phyloP scores from a whole-genome alignment of 257 asterid genomes.

The Primulina huaijiensis region DNA sequence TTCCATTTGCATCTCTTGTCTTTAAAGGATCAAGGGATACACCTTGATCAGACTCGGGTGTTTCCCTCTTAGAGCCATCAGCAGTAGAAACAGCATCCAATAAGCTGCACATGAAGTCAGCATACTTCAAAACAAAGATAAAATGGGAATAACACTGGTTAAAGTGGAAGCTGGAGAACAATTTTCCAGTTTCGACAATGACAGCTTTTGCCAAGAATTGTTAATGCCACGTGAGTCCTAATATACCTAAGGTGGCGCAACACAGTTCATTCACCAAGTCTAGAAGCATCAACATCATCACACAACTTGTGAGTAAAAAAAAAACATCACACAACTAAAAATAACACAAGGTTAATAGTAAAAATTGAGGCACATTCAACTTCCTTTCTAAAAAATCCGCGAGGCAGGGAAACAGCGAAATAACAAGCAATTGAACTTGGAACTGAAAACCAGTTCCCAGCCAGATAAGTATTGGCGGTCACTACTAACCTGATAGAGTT shows the following conservation, averaged over 20 bases:
- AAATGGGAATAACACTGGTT: neutral
- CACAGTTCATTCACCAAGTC: neutral
- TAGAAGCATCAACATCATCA: neutral
- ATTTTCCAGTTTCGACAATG: neutral
- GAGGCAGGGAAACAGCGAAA: neutral
- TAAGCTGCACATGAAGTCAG: conserved; percentile 41
- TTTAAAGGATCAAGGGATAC: conserved; percentile 26
- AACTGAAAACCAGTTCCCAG: neutral
- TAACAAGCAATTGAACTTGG: conserved; percentile 7
- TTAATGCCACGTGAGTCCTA: neutral
- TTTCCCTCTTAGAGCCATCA: conserved; percentile 25
- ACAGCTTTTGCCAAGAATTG: neutral
- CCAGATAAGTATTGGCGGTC: conserved; percentile 5
- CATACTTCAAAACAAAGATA: conserved; percentile 9
- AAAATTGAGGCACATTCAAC: neutral
- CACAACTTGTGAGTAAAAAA: neutral
- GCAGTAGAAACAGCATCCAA: conserved; percentile 28
- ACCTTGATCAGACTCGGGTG: conserved; percentile 32
- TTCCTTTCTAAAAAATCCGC: neutral
- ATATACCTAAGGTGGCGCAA: neutral
- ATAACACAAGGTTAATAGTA: neutral
- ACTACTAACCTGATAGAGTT: conserved; percentile 43
- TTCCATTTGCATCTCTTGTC: conserved; percentile 41
- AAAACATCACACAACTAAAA: neutral
- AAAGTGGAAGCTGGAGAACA: neutral